Base-by-base conservation (phyloP, 192 early-diverging fungal genomes). In the Lobosporangium transversale region DNA sequence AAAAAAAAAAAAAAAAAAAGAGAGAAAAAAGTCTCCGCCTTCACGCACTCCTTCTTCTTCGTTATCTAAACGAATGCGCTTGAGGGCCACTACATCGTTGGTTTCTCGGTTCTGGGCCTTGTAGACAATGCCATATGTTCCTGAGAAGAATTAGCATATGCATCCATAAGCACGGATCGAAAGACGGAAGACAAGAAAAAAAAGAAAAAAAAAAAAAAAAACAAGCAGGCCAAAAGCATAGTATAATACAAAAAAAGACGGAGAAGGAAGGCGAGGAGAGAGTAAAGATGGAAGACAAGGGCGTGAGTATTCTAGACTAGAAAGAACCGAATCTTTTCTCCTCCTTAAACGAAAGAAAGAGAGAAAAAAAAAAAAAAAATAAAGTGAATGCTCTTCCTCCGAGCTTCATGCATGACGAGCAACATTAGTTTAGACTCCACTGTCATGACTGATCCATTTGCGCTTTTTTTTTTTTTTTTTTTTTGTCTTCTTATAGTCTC, bases 91-190 rank as follows among this genome's bases (percentile, higher is more conserved):
- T n/a, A 98, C 93, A 63, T 97, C 96, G 70, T 91, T 91, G 20
- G 91, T 95, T 43, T 96, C 94, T 62, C 91, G 83, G 84, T 97
- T 95, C 79, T 98, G 96, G 3, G 97, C 98, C 83, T 98, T 98
- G 90, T 99, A 99, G 4, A 99, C 98, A 54, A 98, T 95, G 33
- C 96, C 97, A 78, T 98, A 99, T 4, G 98, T 98, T 60, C 93
- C 89, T 88, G 79, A 11, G 21, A 40, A 40, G 12, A 53, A 33
- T 7, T 11, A 29, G 21, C 30, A 60, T 20, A 20, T 11, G 29
- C 31, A n/a, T 26, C 35, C 21, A 10, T 17, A 61, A 31, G 17
- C 3, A 1, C 2, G 31, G 27, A 50, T 18, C 26, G 27, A 23
- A 5, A 29, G 14, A 17, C 24, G 27, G 40, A 15, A 58, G 14